Evolutionary conservation across 2,329 filamentous ascomycete genomes (phyloP).

Genomic region (Ophiobolus disseminans): DNA sequence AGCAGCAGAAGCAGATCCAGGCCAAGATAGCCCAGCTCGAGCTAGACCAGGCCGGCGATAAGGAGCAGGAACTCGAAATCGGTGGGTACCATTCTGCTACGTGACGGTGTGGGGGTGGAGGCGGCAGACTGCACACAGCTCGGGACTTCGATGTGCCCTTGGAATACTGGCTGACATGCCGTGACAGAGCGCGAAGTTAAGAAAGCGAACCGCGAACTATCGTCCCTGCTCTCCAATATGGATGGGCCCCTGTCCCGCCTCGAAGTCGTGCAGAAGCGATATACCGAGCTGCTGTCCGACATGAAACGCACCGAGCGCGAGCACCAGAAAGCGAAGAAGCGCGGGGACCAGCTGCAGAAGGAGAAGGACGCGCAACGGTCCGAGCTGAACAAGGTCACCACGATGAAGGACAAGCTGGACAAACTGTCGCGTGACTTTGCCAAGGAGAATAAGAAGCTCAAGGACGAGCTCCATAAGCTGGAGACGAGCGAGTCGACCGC

Average conservation of each 20-base stretch:
- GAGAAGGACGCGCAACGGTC: constrained; percentile 90
- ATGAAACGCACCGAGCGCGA: constrained; percentile 97
- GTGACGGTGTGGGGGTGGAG: constrained; percentile 4
- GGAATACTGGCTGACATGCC: constrained; percentile 36
- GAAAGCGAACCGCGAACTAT: constrained; percentile 89
- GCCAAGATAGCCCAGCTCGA: constrained; percentile 96
- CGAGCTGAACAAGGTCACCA: constrained; percentile 87
- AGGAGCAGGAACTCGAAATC: constrained; percentile 95
- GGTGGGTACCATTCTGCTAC: constrained; percentile 59
- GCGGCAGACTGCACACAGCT: constrained; percentile 7
- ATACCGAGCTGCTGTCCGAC: constrained; percentile 87
- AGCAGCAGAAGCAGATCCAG: constrained; percentile 89
- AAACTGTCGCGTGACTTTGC: constrained; percentile 94
- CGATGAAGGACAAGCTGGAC: constrained; percentile 94
- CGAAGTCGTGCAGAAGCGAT: constrained; percentile 87
- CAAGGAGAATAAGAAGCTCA: constrained; percentile 97
- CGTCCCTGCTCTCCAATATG: constrained; percentile 82
- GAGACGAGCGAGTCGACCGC: constrained; percentile 86
- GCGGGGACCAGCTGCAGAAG: constrained; percentile 91
- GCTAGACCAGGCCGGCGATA: constrained; percentile 89
- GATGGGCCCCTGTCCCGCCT: constrained; percentile 93
- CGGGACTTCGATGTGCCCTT: constrained; percentile 5
- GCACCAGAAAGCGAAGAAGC: constrained; percentile 94
- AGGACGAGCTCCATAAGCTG: constrained; percentile 87
- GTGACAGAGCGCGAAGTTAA: constrained; percentile 86